Percentiles rank a stretch among this genome's conserved stretches.
Evolutionary conservation across 2,329 filamentous ascomycete genomes (phyloP).

Genomic region (Ascochyta rabiei): DNA sequence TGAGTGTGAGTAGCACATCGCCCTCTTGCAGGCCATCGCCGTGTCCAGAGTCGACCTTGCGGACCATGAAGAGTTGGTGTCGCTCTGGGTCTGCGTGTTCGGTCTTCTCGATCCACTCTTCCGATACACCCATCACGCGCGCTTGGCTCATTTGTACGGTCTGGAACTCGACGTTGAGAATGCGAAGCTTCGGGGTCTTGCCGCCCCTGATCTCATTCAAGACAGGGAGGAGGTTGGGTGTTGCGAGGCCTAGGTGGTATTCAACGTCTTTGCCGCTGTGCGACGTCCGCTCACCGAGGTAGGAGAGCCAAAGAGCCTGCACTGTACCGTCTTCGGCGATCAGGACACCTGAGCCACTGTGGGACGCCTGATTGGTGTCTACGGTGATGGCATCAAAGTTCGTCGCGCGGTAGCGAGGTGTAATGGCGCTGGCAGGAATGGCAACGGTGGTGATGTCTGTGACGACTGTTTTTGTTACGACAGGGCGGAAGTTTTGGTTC

Average conservation of each 20-base stretch:
- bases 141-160: conserved; percentile 97
- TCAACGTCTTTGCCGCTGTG: conserved; percentile 88
- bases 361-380: conserved; percentile 86
- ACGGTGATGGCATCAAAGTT: conserved; percentile 98
- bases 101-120: conserved; percentile 93
- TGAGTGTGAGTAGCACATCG: conserved; percentile 89
- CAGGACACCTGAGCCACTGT: conserved; percentile 93
- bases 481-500: conserved; percentile 92
- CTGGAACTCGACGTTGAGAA: conserved; percentile 92
- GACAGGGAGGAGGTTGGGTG: conserved; percentile 87
- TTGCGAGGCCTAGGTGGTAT: conserved; percentile 91
- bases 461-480: conserved; percentile 90
- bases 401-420: conserved; percentile 90
- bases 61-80: conserved; percentile 98
- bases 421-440: conserved; percentile 90
- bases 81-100: conserved; percentile 86
- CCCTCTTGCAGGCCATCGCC: conserved; percentile 78
- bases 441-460: conserved; percentile 97
- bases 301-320: conserved; percentile 94
- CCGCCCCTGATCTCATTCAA: conserved; percentile 83
- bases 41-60: conserved; percentile 76
- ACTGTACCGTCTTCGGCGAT: conserved; percentile 89
- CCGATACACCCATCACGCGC: conserved; percentile 93
- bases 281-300: conserved; percentile 84
- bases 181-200: conserved; percentile 78